Evolutionary conservation across 305 asterid genomes (phyloP).

Genomic region (Withania somnifera): DNA sequence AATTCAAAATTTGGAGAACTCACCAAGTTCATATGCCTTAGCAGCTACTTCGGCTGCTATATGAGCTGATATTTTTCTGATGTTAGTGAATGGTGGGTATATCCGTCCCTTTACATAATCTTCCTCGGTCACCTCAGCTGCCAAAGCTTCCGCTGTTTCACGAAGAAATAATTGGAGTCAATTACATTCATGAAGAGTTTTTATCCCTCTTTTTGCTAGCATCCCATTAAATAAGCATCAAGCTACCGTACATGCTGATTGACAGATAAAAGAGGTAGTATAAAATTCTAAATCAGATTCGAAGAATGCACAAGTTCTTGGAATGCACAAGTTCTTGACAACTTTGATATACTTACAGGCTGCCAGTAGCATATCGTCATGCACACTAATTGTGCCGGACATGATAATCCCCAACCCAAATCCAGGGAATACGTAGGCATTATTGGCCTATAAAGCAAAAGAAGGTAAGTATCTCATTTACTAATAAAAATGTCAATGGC

Average conservation of each 20-base stretch:
- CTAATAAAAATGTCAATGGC: background rate
- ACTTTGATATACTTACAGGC: constrained; percentile 55
- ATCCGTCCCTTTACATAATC: constrained; percentile 59
- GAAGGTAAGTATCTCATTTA: background rate
- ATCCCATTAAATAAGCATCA: background rate
- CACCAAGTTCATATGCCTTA: constrained; percentile 82
- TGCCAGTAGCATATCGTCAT: constrained; percentile 74
- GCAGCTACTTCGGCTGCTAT: constrained; percentile 86
- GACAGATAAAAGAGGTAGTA: background rate
- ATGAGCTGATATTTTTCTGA: constrained; percentile 77
- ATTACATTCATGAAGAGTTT: background rate
- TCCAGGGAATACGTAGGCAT: constrained; percentile 92
- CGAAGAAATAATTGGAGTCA: background rate
- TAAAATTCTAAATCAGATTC: background rate
- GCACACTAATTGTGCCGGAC: constrained; percentile 87
- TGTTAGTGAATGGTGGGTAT: constrained; percentile 72
- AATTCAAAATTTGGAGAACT: constrained; percentile 9
- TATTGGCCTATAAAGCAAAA: constrained; percentile 51
- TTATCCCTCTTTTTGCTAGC: background rate
- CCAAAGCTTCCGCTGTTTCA: constrained; percentile 76
- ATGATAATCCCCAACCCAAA: constrained; percentile 88
- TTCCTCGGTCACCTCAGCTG: constrained; percentile 56
- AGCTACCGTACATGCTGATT: background rate
- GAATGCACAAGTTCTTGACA: background rate
- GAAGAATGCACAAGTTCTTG: background rate